These are phyloP conservation scores for Ophiocordyceps robertsii DNA, from an alignment of 2,329 filamentous ascomycete species.

Conservation along the genomic window DNA sequence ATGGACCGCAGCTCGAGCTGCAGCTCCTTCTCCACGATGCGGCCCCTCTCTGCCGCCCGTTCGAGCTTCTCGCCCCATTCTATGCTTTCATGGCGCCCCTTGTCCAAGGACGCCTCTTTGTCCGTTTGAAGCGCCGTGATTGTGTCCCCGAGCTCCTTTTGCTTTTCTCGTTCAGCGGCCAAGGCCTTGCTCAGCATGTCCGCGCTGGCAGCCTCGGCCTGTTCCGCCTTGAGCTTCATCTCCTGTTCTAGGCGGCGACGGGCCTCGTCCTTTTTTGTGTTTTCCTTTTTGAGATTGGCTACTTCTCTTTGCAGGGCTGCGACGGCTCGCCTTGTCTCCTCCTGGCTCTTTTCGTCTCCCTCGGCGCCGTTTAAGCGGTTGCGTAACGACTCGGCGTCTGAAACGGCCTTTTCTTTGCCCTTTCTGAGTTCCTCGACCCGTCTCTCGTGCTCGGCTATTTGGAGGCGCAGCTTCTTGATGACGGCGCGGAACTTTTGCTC, in stretches of 20 bases:
- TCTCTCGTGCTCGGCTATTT: slow-evolving; percentile 53
- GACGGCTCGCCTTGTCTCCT: slow-evolving; percentile 37
- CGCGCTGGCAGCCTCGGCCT: slow-evolving; percentile 49
- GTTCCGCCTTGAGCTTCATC: slow-evolving; percentile 51
- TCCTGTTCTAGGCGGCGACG: slow-evolving; percentile 59
- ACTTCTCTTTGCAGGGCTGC: slow-evolving; percentile 29
- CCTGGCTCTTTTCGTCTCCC: slow-evolving; percentile 40
- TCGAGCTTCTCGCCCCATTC: slow-evolving; percentile 63
- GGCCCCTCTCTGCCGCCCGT: slow-evolving; percentile 56
- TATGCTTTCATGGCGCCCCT: slow-evolving; percentile 52
- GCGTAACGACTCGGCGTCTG: slow-evolving; percentile 32
- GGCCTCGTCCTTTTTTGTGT: slow-evolving; percentile 44
- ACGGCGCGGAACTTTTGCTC: slow-evolving; percentile 75
- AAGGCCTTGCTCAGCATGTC: slow-evolving; percentile 55
- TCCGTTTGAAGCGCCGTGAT: slow-evolving; percentile 60
- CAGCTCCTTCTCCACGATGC: slow-evolving; percentile 60
- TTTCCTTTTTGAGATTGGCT: slow-evolving; percentile 32
- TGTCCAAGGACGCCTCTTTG: slow-evolving; percentile 61
- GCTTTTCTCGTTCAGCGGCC: slow-evolving; percentile 48
- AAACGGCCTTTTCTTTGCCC: slow-evolving; percentile 43
- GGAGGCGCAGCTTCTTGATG: slow-evolving; percentile 67
- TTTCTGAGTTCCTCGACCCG: slow-evolving; percentile 45
- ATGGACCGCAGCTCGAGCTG: slow-evolving; percentile 64
- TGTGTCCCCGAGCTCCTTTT: slow-evolving; percentile 41
- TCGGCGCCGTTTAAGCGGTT: slow-evolving; percentile 34